Conservation (phyloP, 2,329 filamentous ascomycete species). For the Cladosporium colombiae region DNA sequence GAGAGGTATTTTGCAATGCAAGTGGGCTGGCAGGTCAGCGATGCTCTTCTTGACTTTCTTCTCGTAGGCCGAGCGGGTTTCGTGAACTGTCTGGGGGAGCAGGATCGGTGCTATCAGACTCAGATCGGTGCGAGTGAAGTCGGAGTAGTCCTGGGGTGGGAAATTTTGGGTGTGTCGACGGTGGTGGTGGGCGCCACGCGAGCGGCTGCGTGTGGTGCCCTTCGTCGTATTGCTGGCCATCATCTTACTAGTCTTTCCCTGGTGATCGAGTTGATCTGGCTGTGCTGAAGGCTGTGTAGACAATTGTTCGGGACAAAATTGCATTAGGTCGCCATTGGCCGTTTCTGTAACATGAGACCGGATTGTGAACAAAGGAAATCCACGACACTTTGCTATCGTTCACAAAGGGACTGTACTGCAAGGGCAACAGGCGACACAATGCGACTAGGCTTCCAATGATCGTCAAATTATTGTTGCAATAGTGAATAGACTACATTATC, state of each 20-base stretch:
- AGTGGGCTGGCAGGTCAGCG: slow-evolving; percentile 26
- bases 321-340: not conserved
- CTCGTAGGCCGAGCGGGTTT: slow-evolving; percentile 16
- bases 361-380: not conserved
- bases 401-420: not conserved
- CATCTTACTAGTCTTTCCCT: not conserved
- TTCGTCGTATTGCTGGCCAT: not conserved
- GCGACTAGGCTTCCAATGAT: not conserved
- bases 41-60: slow-evolving; percentile 24
- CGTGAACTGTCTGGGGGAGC: slow-evolving; percentile 1
- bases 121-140: slow-evolving; percentile 28
- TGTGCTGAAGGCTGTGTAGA: not conserved
- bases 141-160: slow-evolving; percentile 24
- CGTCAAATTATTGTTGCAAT: not conserved
- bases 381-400: not conserved
- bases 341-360: not conserved
- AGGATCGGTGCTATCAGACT: slow-evolving; percentile 26
- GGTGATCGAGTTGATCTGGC: not conserved
- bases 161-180: slow-evolving; percentile 21
- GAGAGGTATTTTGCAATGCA: slow-evolving; percentile 23
- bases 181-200: not conserved
- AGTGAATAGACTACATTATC: slow-evolving; percentile 11
- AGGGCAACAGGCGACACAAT: not conserved
- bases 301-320: not conserved
- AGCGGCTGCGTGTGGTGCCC: not conserved